Evolutionary conservation across 306 rosid species (phyloP).

Genomic region (Sophora flavescens): DNA sequence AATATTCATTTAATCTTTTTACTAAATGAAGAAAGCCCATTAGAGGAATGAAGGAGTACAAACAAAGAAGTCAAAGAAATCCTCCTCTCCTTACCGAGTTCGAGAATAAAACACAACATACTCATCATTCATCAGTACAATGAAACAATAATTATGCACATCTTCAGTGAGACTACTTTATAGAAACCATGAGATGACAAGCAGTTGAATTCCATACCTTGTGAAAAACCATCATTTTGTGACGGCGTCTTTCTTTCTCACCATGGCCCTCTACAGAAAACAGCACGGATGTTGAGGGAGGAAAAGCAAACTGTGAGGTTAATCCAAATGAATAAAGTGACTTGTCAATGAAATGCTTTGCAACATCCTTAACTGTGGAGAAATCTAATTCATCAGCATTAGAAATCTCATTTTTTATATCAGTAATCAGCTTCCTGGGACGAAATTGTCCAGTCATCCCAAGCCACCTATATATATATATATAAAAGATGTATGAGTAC

Average conservation of each 20-base stretch:
- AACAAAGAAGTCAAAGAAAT: constrained; percentile 20
- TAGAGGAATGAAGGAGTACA: constrained; percentile 4
- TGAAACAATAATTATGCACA: neutral
- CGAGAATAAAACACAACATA: neutral
- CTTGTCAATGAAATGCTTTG: constrained; percentile 74
- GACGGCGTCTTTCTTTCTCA: constrained; percentile 72
- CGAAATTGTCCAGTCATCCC: constrained; percentile 81
- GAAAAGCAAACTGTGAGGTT: constrained; percentile 62
- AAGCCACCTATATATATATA: constrained; percentile 73
- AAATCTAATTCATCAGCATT: constrained; percentile 55
- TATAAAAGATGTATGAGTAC: constrained; percentile 33
- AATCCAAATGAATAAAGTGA: constrained; percentile 75
- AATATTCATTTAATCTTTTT: neutral
- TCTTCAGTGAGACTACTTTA: constrained; percentile 10
- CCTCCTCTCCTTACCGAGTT: neutral
- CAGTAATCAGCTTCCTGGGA: constrained; percentile 77
- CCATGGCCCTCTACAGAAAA: constrained; percentile 76
- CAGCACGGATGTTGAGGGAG: constrained; percentile 61
- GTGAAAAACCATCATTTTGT: constrained; percentile 65
- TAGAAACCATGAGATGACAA: constrained; percentile 4
- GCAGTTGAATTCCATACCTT: constrained; percentile 55
- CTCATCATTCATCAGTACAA: constrained; percentile 8
- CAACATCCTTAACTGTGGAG: constrained; percentile 72
- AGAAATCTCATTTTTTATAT: constrained; percentile 69
- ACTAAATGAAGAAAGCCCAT: neutral